Base-by-base conservation (phyloP, 345 rosid genomes). In the Ricinus communis region DNA sequence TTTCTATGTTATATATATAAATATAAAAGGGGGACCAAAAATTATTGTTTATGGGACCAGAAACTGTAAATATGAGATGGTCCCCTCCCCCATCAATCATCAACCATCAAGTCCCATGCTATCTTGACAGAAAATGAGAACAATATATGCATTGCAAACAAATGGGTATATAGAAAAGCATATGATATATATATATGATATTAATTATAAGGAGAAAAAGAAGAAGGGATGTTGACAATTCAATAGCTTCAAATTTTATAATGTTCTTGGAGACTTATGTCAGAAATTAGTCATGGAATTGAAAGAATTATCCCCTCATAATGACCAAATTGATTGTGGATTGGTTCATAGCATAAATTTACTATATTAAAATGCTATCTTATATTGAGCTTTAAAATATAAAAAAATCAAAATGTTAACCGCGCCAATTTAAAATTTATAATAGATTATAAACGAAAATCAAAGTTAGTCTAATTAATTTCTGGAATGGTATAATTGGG, bases 1-100 rank as follows among this genome's bases (percentile, higher is more conserved):
- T 56, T 30, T 8, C 14, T 56, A 6, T 24, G 5, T 8, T 11
- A 14, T 56, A 30, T 24, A 24, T 2, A 2, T 33, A 2, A 33
- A 2, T 33, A 6, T 6, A 33, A 2, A 33, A 33, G 6, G 62
- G 62, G 62, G 62, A 58, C 62, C 43, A 18, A 58, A 53, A 60
- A 33, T n/a, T 60, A 38, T 33, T 60, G 2, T 1, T 60, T 33
- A 19, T 36, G 45, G 45, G 22, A 38, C 64, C 65, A 36, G 25
- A 18, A 36, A 33, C 27, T 2, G 19, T 56, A 27, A 54, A 27
- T 56, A 56, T 24, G 10, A 56, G 1, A 22, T 54, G 61, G 61
- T 56, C 61, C 61, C 61, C 30, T 24, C 22, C 57, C 1, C 57
- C 28, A 56, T 27, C 61, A 56, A 56, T 56, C 38, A 56, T 56